Conservation (phyloP, 2,329 filamentous ascomycete species). For the Sporothrix schenckii region DNA sequence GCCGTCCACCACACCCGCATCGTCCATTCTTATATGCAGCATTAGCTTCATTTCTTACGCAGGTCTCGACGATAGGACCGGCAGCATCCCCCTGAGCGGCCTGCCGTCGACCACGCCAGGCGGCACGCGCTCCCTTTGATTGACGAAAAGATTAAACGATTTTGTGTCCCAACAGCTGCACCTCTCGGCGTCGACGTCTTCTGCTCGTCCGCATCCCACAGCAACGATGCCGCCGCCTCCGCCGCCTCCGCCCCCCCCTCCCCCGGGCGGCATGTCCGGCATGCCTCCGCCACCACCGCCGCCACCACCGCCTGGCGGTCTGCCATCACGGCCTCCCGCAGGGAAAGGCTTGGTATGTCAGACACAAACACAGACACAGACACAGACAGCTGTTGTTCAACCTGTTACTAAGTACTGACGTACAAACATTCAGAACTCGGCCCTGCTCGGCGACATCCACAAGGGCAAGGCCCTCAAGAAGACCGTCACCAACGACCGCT, state of each 20-base stretch:
- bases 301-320: conserved; percentile 67
- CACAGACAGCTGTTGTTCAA: not conserved
- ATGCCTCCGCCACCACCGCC: conserved; percentile 53
- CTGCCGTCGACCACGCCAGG: not conserved
- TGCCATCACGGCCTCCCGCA: conserved; percentile 62
- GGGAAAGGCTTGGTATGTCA: conserved; percentile 42
- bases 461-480: conserved; percentile 84
- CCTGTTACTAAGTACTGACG: not conserved
- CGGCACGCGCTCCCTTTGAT: conserved; percentile 11
- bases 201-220: conserved; percentile 4
- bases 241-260: conserved; percentile 36
- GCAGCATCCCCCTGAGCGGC: not conserved
- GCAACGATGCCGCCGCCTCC: conserved; percentile 35
- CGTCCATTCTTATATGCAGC: conserved; percentile 20
- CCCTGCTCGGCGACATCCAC: conserved; percentile 82
- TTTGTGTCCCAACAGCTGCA: not conserved
- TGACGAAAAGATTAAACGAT: not conserved
- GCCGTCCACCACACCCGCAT: not conserved
- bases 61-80: conserved; percentile 8
- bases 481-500: conserved; percentile 87
- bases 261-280: conserved; percentile 33
- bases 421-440: conserved; percentile 61
- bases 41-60: conserved; percentile 12
- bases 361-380: too few species aligned
- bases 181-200: not conserved